Evolutionary conservation across 2,329 filamentous ascomycete species (phyloP), one percentile per base, ranked within the genome.

Genomic region (Xylaria sp.): DNA sequence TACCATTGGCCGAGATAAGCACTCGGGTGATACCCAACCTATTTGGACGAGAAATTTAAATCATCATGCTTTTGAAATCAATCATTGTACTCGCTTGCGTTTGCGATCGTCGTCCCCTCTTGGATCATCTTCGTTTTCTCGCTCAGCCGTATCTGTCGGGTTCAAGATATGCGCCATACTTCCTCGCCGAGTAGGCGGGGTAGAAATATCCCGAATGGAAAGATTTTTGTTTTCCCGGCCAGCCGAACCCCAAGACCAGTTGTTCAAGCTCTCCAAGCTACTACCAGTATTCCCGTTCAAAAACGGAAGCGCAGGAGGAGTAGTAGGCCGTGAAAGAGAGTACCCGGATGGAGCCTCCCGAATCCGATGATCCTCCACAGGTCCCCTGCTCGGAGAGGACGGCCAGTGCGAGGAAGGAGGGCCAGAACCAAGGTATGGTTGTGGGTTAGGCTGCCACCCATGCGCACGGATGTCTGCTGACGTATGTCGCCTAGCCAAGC

Each of bases 381-480:
- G 75, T 4, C 73, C 72, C 8, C 84, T 79, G 64, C 72, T 85
- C 0, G 85, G 85, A 8, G 85, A 86, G 2, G 83, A 77, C 0
- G 85, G 84, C 81, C 83, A 86, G 13, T 80, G 80, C 3, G 77
- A 75, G 0, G 82, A 79, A 8, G 81, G 76, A 2, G 80, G 76
- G 10, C 87, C 87, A 3, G 89, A 88, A 7, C 85, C 82, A 72
- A 87, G 90, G 10, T 89, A 90, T 4, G 89, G 49, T 17, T 58
- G 58, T 17, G 81, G 79, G 49, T 78, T 81, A 7, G 82, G 82
- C 64, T 88, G 89, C 87, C 91, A 94, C 37, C 90, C 92, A 73
- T 93, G 90, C 70, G 93, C 90, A 54, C 95, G 89, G 69, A 99
- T 98, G 74, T 99, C 95, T 60, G 95, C 95, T 38, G 93, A 94